Percentiles rank a stretch among this genome's conserved stretches.
These are phyloP conservation scores for Penicillium psychrosexuale DNA, from an alignment of 2,329 filamentous ascomycete genomes.

Conservation along the genomic window DNA sequence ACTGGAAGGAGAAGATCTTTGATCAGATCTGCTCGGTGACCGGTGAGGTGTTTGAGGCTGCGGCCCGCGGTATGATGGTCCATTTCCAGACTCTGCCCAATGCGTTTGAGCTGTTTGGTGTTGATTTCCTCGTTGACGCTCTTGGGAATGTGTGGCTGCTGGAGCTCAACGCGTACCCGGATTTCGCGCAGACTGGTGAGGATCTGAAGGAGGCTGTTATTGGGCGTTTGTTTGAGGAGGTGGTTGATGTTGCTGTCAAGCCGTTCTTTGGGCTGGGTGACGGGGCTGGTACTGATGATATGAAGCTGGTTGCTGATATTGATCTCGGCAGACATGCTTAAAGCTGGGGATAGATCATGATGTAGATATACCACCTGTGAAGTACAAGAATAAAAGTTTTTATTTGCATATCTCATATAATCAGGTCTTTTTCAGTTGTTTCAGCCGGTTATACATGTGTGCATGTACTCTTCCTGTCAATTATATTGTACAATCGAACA, in stretches of 20 bases:
- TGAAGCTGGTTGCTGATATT: conserved; percentile 42
- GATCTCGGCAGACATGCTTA: conserved; percentile 40
- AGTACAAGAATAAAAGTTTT: conserved; percentile 8
- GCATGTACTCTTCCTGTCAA: not conserved
- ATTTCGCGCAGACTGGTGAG: conserved; percentile 86
- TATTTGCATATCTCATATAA: not conserved
- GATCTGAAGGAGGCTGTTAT: conserved; percentile 67
- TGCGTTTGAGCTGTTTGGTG: conserved; percentile 85
- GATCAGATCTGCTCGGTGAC: conserved; percentile 70
- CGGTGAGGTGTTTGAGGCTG: conserved; percentile 79
- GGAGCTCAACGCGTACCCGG: conserved; percentile 94
- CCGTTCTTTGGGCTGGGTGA: conserved; percentile 59
- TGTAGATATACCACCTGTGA: conserved; percentile 5
- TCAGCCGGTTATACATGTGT: not conserved
- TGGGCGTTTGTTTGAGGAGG: conserved; percentile 70
- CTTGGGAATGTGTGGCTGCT: conserved; percentile 68
- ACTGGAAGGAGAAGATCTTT: conserved; percentile 63
- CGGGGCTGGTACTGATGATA: conserved; percentile 23
- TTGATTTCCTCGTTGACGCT: conserved; percentile 82
- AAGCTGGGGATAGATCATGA: not conserved
- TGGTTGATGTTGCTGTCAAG: conserved; percentile 64
- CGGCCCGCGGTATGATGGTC: conserved; percentile 75
- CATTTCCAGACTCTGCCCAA: conserved; percentile 90
- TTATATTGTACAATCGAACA: not conserved
- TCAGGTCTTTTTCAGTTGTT: not conserved